Evolutionary conservation across 108 stramenopile genomes (phyloP).

Genomic region (Cylindrotheca closterium): DNA sequence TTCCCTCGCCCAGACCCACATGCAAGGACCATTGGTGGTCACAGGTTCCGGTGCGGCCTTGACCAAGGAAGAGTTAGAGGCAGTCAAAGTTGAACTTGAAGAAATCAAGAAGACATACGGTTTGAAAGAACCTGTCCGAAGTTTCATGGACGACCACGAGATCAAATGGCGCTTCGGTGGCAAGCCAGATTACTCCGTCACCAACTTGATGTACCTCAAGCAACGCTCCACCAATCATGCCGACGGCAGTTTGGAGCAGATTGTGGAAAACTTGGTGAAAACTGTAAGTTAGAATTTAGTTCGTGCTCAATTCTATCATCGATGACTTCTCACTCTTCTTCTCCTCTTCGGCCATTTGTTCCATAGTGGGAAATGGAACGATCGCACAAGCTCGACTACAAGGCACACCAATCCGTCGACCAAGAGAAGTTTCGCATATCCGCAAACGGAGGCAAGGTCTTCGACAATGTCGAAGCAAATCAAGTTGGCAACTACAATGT

Average conservation of each 20-base stretch:
- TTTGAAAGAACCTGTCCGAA: conserved; percentile 18
- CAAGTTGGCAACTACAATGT: conserved; percentile 53
- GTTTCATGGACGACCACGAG: conserved; percentile 23
- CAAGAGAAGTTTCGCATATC: conserved; percentile 30
- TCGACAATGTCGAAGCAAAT: conserved; percentile 34
- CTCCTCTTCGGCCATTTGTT: too few species aligned
- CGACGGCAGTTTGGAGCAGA: conserved; percentile 25
- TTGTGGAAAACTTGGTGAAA: conserved; percentile 48
- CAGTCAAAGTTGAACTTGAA: conserved; percentile 22
- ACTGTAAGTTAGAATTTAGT: too few species aligned
- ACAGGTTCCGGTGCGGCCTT: conserved; percentile 25
- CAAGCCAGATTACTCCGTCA: conserved; percentile 39
- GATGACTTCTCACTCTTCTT: too few species aligned
- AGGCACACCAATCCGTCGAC: conserved; percentile 30
- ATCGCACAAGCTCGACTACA: conserved; percentile 33
- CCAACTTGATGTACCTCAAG: conserved; percentile 31
- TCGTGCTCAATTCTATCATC: too few species aligned
- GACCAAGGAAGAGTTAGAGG: conserved; percentile 25
- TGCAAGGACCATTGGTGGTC: conserved; percentile 26
- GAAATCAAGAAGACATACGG: conserved; percentile 16
- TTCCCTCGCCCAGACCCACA: too few species aligned
- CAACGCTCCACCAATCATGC: conserved; percentile 35
- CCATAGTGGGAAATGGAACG: conserved; percentile 61
- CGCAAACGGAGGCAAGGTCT: conserved; percentile 49
- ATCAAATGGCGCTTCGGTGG: conserved; percentile 32